These are phyloP conservation scores for Populus euphratica DNA, from an alignment of 345 rosid genomes.

Conservation along the genomic window DNA sequence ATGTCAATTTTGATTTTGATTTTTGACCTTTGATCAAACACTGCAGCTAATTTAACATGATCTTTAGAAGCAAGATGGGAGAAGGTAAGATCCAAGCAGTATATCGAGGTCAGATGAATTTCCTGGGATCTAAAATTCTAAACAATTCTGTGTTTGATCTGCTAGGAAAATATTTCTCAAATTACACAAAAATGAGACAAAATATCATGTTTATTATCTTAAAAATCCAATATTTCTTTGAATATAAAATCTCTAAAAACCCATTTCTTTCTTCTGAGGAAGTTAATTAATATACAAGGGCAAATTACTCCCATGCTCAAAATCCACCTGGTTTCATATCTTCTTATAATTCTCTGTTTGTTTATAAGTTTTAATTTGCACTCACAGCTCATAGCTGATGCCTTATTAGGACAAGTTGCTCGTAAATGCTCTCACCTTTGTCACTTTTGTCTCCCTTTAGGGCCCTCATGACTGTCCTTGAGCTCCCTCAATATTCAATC, in stretches of 20 bases:
- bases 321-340: background rate
- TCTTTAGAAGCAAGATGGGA: too few species aligned
- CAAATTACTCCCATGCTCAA: background rate
- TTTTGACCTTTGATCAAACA: background rate
- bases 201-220: too few species aligned
- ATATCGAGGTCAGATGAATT: too few species aligned
- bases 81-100: too few species aligned
- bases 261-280: too few species aligned
- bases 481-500: background rate
- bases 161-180: too few species aligned
- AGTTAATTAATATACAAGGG: background rate
- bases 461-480: background rate
- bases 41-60: background rate
- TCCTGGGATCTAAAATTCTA: too few species aligned
- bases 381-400: constrained; percentile 26
- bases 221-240: too few species aligned
- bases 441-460: constrained; percentile 12
- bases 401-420: constrained; percentile 14
- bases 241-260: too few species aligned
- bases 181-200: too few species aligned
- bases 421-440: constrained; percentile 21
- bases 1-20: background rate
- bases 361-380: background rate
- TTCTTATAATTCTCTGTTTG: background rate
- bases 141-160: too few species aligned